Evolutionary conservation across 495 filamentous ascomycete species (phyloP).

Genomic region (Annulohypoxylon bovei): DNA sequence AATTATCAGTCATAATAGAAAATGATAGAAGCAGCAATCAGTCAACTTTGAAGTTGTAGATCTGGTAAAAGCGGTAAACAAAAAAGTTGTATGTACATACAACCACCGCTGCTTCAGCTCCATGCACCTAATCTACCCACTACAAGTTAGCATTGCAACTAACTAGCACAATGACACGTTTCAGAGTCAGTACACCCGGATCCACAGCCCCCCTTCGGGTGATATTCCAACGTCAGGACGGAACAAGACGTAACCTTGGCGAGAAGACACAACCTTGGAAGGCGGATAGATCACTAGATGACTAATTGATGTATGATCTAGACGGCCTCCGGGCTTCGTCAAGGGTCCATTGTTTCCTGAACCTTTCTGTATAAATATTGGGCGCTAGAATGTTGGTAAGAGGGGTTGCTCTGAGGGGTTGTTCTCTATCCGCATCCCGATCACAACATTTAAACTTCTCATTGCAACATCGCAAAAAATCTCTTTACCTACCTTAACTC

Average conservation of each 20-base stretch:
- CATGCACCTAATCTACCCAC: constrained; percentile 2
- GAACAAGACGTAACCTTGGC: background rate
- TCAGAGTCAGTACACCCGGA: constrained; percentile 5
- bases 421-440: constrained; percentile 11
- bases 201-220: background rate
- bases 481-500: background rate
- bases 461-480: constrained; percentile 26
- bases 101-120: background rate
- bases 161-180: constrained; percentile 15
- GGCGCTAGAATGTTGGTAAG: background rate
- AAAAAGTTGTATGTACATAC: background rate
- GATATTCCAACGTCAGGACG: background rate
- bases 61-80: background rate
- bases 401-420: background rate
- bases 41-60: background rate
- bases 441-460: constrained; percentile 33
- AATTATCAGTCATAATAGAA: background rate
- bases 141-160: background rate
- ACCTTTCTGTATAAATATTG: constrained; percentile 25
- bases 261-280: background rate
- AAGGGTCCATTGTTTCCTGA: background rate
- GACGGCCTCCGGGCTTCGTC: background rate
- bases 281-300: background rate
- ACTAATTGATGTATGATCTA: constrained; percentile 17
- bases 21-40: background rate